phyloP scores from a whole-genome alignment of 352 stramenopile species.

The Pythium phragmitis region DNA sequence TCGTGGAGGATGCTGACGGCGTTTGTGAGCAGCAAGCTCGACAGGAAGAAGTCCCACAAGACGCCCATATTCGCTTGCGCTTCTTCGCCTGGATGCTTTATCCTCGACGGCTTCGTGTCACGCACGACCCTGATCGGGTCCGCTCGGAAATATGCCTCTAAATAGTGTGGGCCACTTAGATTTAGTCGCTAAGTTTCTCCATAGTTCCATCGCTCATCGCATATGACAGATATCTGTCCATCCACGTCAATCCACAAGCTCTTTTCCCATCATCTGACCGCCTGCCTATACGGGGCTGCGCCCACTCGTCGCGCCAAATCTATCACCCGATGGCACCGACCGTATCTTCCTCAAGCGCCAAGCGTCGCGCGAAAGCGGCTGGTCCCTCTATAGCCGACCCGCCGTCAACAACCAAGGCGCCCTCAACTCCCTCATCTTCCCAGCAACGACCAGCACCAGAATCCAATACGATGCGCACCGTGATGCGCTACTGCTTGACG shows the following conservation, averaged over 20 bases:
- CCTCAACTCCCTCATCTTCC: neutral
- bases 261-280: neutral
- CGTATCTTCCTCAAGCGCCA: constrained; percentile 5
- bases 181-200: neutral
- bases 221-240: no score
- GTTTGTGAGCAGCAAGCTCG: constrained; percentile 84
- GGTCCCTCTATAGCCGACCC: neutral
- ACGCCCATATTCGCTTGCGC: constrained; percentile 53
- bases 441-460: neutral
- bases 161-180: constrained; percentile 4
- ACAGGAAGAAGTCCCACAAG: constrained; percentile 88
- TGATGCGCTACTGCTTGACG: constrained; percentile 15
- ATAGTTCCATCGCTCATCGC: neutral
- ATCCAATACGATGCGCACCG: constrained; percentile 2
- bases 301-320: neutral
- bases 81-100: neutral
- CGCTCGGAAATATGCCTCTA: neutral
- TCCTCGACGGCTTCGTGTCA: constrained; percentile 17
- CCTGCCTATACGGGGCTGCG: no score
- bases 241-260: no score
- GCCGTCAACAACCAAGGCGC: neutral
- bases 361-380: constrained; percentile 2
- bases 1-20: constrained; percentile 86
- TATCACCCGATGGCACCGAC: neutral
- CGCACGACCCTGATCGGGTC: neutral